phyloP scores from a whole-genome alignment of 2,329 filamentous ascomycete genomes.

The Metarhizium anisopliae region DNA sequence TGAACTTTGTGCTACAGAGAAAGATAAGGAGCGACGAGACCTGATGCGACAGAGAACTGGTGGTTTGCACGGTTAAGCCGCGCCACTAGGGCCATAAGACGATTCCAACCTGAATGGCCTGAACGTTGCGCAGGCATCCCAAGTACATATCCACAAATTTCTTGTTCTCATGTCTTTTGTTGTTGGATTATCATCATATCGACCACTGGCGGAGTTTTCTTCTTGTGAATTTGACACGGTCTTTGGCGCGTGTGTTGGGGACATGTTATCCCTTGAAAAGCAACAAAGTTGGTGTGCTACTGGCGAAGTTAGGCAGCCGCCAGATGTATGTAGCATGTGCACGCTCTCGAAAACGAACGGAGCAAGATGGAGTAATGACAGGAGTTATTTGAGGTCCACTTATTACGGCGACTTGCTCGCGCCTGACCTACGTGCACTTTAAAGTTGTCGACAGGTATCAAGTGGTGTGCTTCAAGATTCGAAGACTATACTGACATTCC shows the following conservation, averaged over 20 bases:
- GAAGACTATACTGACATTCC: too few species aligned
- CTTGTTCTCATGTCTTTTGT: conserved; percentile 1
- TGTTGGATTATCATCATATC: neutral
- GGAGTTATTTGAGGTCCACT: conserved; percentile 19
- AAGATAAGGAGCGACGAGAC: too few species aligned
- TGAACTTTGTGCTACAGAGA: too few species aligned
- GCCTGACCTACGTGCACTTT: neutral
- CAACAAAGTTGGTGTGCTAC: neutral
- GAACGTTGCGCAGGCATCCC: neutral
- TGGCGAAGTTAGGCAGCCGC: neutral
- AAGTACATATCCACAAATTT: neutral
- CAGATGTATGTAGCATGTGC: conserved; percentile 3
- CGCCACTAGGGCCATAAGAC: neutral
- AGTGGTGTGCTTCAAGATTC: too few species aligned
- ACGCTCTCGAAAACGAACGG: neutral
- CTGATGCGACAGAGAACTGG: conserved; percentile 56
- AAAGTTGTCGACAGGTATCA: too few species aligned
- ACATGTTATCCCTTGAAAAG: neutral
- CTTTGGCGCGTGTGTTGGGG: neutral
- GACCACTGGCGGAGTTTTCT: conserved; percentile 1
- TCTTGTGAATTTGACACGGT: neutral
- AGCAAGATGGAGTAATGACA: neutral
- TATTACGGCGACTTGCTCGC: neutral
- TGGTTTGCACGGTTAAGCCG: conserved; percentile 31
- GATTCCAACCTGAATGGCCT: neutral